A percentile compares a stretch with the other conserved stretches of the same genome.
phyloP scores from a whole-genome alignment of 371 early-diverging fungal species.

The Funneliformis caledonium region DNA sequence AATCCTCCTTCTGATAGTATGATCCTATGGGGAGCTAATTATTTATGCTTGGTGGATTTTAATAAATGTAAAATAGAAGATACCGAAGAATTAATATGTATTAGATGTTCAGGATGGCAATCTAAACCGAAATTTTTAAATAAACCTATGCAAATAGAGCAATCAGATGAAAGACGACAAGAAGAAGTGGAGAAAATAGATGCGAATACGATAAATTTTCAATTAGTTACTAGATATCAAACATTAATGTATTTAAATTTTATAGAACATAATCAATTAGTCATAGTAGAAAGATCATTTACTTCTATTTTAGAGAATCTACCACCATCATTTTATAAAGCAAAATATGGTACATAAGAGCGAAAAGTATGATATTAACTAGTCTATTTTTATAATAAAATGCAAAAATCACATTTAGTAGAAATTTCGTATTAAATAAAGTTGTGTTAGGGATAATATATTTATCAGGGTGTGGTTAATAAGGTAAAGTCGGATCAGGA shows the following conservation, averaged over 20 bases:
- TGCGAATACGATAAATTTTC: conserved; percentile 48
- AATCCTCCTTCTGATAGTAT: conserved; percentile 69
- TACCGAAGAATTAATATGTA: background rate
- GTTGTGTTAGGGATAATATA: too few relatives aligned
- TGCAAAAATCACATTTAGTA: background rate
- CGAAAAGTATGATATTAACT: background rate
- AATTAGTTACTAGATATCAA: conserved; percentile 79
- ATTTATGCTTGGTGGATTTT: conserved; percentile 77
- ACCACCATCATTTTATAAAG: conserved; percentile 83
- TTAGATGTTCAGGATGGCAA: conserved; percentile 43
- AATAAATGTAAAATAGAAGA: conserved; percentile 53
- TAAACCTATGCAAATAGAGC: conserved; percentile 43
- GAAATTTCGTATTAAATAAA: too few relatives aligned
- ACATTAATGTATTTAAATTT: conserved; percentile 79
- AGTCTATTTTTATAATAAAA: background rate
- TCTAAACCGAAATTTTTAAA: conserved; percentile 41
- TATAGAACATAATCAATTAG: conserved; percentile 70
- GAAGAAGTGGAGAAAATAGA: background rate
- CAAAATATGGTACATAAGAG: conserved; percentile 74
- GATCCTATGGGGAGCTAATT: conserved; percentile 72
- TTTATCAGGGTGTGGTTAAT: too few relatives aligned
- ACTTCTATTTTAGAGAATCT: conserved; percentile 76
- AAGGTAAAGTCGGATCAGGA: too few relatives aligned
- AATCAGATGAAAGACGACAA: conserved; percentile 40
- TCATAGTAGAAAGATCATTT: conserved; percentile 86